Evolutionary conservation across 495 filamentous ascomycete genomes (phyloP), one percentile per base, ranked within the genome.

Genomic region (Aspergillus wentii): DNA sequence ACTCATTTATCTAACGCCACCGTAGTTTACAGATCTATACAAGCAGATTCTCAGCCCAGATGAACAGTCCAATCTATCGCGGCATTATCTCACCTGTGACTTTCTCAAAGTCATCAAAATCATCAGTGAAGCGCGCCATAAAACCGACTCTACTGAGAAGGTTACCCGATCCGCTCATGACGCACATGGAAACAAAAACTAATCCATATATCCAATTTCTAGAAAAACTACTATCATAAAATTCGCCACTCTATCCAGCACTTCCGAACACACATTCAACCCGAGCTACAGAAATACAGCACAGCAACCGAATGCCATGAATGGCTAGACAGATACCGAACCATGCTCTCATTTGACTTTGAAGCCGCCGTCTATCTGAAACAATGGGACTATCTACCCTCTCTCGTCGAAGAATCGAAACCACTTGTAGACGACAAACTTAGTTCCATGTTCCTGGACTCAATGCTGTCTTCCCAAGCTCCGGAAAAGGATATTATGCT

Each of bases 331-430:
- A 88, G 84, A 48, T 70, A 86, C 37, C 67, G 74, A 22, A 70
- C 71, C 15, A 61, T 91, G 8, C 56, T 88, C 4, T 72, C 78
- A 1, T 83, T 86, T 49, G 80, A 88, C 43, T 83, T 92, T 45
- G 88, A 92, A 63, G 82, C 78, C n/a, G 74, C 79, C 8, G 62
- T 79, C 16, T 64, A 67, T 13, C 62, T 95, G 4, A 74, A 79
- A 44, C 61, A 74, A 13, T 91, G 84, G 85, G 75, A 82, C 41
- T 68, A 67, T 34, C 56, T 90, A n/a, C 66, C 70, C 20, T 56
- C 61, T 4, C 72, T 86, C 8, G 69, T 90, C 20, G 64, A 81
- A 29, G 76, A 71, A 46, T 64, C 70, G 28, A 37, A 27, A 1
- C 8, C 18, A 10, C 27, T 53, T 4, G 21, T 43, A 14, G 33